These are phyloP conservation scores for Podochytrium sp. DNA, from an alignment of 192 early-diverging fungal genomes.

Conservation along the genomic window DNA sequence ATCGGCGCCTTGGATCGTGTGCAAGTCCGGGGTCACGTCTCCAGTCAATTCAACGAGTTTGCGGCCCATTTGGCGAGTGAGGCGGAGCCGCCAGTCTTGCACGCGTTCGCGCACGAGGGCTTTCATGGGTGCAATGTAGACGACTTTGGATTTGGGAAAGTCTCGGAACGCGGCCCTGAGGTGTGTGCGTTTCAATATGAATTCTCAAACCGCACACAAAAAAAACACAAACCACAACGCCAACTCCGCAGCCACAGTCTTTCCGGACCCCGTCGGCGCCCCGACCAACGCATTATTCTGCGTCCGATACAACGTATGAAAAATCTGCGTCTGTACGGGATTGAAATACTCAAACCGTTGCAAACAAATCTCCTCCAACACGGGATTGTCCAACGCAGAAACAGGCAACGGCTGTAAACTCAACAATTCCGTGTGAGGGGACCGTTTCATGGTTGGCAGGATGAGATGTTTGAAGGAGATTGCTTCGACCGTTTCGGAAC, in stretches of 20 bases:
- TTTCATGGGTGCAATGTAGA: constrained; percentile 98
- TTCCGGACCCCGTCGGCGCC: constrained; percentile 97
- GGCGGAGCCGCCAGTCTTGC: constrained; percentile 79
- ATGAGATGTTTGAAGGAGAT: constrained; percentile 93
- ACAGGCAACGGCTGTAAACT: constrained; percentile 90
- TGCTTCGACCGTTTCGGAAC: constrained; percentile 80
- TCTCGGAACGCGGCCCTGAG: constrained; percentile 76
- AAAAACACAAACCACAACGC: constrained; percentile 77
- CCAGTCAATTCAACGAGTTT: constrained; percentile 94
- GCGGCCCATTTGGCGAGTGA: constrained; percentile 74
- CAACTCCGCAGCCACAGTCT: constrained; percentile 95
- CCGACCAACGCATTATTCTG: constrained; percentile 86
- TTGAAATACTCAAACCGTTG: constrained; percentile 95
- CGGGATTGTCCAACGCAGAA: constrained; percentile 76
- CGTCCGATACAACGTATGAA: constrained; percentile 93
- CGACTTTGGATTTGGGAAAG: constrained; percentile 79
- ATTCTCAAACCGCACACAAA: background rate
- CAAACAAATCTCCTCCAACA: constrained; percentile 84
- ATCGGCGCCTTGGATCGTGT: constrained; percentile 84
- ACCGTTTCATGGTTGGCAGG: constrained; percentile 78
- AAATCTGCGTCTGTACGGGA: constrained; percentile 98
- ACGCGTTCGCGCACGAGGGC: constrained; percentile 96
- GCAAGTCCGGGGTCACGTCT: constrained; percentile 91
- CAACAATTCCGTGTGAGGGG: constrained; percentile 90
- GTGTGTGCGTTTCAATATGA: too few species aligned